Conservation (phyloP, 768 basidiomycete species). For the Pulveroboletus sp. region DNA sequence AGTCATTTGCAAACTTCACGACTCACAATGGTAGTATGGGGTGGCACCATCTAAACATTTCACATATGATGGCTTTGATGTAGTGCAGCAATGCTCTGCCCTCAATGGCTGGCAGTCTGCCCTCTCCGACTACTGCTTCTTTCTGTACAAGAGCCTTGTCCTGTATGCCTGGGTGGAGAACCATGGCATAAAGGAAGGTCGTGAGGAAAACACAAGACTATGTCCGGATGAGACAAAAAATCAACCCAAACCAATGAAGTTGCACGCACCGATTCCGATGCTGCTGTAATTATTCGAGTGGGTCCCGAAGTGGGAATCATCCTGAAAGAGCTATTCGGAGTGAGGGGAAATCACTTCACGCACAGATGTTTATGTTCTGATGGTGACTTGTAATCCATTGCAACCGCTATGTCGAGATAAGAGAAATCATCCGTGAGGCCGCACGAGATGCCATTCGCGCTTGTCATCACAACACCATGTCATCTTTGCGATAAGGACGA, state of each 20-base stretch:
- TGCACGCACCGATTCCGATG: constrained; percentile 15
- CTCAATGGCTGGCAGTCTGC: constrained; percentile 14
- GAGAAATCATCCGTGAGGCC: too few relatives aligned
- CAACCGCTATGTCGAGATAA: too few relatives aligned
- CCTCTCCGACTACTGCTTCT: constrained; percentile 18
- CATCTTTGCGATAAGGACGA: too few relatives aligned
- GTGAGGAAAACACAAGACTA: constrained; percentile 9
- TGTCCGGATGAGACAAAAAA: neutral
- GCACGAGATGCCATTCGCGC: too few relatives aligned
- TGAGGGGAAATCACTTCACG: too few relatives aligned
- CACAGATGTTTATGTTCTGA: too few relatives aligned
- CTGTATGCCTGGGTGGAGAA: constrained; percentile 17
- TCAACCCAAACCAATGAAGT: neutral
- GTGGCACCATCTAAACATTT: constrained; percentile 23
- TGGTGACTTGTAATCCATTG: too few relatives aligned
- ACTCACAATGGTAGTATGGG: constrained; percentile 10
- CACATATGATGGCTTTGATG: constrained; percentile 36
- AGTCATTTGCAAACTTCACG: neutral
- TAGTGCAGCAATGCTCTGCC: constrained; percentile 31
- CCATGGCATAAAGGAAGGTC: constrained; percentile 16
- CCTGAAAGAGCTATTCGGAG: too few relatives aligned
- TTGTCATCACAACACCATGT: too few relatives aligned
- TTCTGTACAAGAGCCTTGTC: constrained; percentile 14
- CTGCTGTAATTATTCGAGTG: constrained; percentile 1
- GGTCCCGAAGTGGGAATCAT: neutral